phyloP scores from a whole-genome alignment of 129 eudicot species.

The Centaurea solstitialis region DNA sequence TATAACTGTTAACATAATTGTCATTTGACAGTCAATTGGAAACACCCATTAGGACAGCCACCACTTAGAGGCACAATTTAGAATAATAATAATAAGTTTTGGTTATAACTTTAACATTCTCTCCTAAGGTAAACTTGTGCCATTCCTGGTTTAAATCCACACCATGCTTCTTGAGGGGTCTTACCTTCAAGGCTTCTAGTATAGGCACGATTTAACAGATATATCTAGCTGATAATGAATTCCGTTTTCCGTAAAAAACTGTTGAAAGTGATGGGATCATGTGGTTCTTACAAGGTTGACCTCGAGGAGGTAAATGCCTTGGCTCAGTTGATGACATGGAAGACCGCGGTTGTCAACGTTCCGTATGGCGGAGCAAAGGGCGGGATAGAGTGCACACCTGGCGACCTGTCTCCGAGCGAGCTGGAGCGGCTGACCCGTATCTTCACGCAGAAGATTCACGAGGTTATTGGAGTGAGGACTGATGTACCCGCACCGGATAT shows the following conservation, averaged over 20 bases:
- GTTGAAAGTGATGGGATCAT: no score
- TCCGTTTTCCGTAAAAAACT: background rate
- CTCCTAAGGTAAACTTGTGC: no score
- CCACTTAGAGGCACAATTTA: no score
- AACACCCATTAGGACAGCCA: no score
- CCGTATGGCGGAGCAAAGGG: conserved; percentile 92
- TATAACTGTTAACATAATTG: no score
- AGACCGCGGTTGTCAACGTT: conserved; percentile 72
- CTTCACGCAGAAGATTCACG: conserved; percentile 77
- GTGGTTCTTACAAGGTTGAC: conserved; percentile 51
- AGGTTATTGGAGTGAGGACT: conserved; percentile 59
- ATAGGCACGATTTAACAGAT: no score
- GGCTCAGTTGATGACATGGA: conserved; percentile 87
- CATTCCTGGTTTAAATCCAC: no score
- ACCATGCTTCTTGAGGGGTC: no score
- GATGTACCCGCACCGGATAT: conserved; percentile 86
- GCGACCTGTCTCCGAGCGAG: conserved; percentile 49
- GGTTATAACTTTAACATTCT: no score
- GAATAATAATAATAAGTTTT: no score
- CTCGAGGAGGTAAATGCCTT: conserved; percentile 76
- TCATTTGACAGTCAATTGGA: no score
- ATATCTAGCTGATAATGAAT: background rate
- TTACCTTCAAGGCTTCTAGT: no score
- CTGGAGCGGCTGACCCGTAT: conserved; percentile 80
- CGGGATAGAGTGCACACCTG: conserved; percentile 67